A percentile compares a stretch with the other conserved stretches of the same genome.
phyloP scores from a whole-genome alignment of 176 grass and related monocot genomes.

The Elymus sibiricus region DNA sequence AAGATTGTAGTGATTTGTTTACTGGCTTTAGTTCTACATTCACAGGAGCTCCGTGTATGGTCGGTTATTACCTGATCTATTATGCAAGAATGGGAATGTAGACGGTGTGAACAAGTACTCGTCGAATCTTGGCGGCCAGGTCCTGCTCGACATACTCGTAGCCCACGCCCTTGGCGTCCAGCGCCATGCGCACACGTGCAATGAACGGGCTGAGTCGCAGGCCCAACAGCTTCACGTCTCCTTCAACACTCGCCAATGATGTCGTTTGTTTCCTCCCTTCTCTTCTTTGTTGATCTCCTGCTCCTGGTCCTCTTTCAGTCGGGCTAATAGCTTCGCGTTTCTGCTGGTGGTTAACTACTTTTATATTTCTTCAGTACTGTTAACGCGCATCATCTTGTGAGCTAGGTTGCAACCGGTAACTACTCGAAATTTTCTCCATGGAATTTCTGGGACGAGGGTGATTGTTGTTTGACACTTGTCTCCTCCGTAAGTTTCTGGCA shows the following conservation, averaged over 20 bases:
- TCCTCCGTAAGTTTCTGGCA: neutral
- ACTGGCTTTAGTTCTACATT: no score
- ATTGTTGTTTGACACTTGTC: neutral
- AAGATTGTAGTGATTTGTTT: no score
- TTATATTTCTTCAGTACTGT: neutral
- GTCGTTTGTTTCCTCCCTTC: neutral
- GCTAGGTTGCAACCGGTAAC: neutral
- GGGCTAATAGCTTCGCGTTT: neutral
- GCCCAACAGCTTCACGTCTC: neutral
- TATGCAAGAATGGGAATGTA: no score
- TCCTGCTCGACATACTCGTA: conserved; percentile 51
- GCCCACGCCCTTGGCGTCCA: neutral
- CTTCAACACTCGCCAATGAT: neutral
- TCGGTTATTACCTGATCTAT: no score
- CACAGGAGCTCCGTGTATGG: no score
- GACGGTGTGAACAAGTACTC: neutral
- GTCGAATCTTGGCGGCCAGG: conserved; percentile 22
- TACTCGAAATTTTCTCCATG: neutral
- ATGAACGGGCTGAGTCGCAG: neutral
- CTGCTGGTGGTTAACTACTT: neutral
- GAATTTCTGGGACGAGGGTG: neutral
- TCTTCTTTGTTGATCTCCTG: neutral
- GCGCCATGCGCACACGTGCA: neutral
- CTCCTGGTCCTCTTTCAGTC: neutral
- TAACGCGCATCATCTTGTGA: no score